Evolutionary conservation across 768 basidiomycete genomes (phyloP), one percentile per base, ranked within the genome.

Genomic region (Trametes cingulata): DNA sequence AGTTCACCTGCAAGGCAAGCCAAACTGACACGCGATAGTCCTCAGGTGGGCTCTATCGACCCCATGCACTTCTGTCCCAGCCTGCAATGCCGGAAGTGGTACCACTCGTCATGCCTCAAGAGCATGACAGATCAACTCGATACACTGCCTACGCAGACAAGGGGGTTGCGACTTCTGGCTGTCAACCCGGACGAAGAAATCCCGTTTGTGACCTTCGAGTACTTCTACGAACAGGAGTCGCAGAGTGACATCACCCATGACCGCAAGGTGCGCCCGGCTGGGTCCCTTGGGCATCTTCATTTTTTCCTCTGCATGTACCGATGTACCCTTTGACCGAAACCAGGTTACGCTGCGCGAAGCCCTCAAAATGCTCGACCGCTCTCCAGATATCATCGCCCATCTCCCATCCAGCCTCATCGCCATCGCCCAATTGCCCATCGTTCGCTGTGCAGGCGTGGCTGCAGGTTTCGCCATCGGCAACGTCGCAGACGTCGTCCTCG

Each of bases 41-140:
- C 46, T 17, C 17, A 33, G 15, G 47, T 24, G 2, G 1, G 13
- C n/a, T 33, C 29, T 5, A 15, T 19, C 22, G 61, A 63, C 22
- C 24, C 35, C 1, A 65, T 65, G 67, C 67, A 68, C 35, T 65
- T 65, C 42, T 68, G 67, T 22, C 62, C 67, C 1, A 51, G 64
- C n/a, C 45, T 52, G 3, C 48, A 39, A 0, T 68, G 67, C 50
- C 59, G 63, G 7, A 59, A 53, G 15, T 68, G 67, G 67, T 65
- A 65, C 47, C 67, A 68, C 37, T 7, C 14, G 1, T 53, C 48
- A 1, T 68, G 67, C 35, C 55, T 68, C 2, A 3, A 9, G 2
- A 15, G 1, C 7, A 33, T 24, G 45, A 6, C 15, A 3, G 7
- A 29, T 14, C 17, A 39, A 6, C 14, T 56, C 37, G 45, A 60